Evolutionary conservation across 139 green algal genomes (phyloP).

Genomic region (Eudorina sp.): DNA sequence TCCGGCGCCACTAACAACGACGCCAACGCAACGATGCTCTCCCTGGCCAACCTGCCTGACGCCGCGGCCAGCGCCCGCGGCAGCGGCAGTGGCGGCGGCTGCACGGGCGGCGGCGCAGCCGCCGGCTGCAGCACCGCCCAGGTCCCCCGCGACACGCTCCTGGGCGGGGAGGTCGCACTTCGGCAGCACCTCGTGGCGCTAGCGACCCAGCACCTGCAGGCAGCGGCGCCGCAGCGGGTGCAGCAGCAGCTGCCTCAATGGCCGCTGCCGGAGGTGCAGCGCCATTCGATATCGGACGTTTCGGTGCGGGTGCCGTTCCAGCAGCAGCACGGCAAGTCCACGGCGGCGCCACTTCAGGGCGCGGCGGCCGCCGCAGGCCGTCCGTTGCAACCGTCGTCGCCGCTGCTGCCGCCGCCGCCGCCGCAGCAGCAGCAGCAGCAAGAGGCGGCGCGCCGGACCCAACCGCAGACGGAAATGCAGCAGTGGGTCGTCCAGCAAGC

Average conservation of each 20-base stretch:
- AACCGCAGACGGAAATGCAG: not conserved
- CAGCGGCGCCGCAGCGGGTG: not conserved
- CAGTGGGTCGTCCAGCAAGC: too few species aligned
- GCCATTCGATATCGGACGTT: too few species aligned
- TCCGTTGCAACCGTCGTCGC: too few species aligned
- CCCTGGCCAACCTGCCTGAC: constrained; percentile 2
- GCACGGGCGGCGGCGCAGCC: too few species aligned
- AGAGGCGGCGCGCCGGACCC: too few species aligned
- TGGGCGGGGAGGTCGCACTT: too few species aligned
- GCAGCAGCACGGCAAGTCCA: not conserved
- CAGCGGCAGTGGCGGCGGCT: not conserved
- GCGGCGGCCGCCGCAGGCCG: too few species aligned
- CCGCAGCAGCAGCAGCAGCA: not conserved
- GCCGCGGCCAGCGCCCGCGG: not conserved
- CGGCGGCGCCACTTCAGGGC: not conserved
- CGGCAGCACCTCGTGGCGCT: not conserved
- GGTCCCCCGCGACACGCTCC: too few species aligned
- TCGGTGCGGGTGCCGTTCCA: not conserved
- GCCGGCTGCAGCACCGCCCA: too few species aligned
- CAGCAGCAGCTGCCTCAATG: not conserved
- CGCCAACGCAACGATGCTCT: not conserved
- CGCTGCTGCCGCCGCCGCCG: not conserved
- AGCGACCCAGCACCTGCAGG: not conserved
- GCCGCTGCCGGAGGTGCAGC: too few species aligned
- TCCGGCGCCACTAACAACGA: not conserved